Evolutionary conservation across 1,284 basidiomycete species (phyloP), one percentile per base, ranked within the genome.

Genomic region (Papiliotrema nemorosa): DNA sequence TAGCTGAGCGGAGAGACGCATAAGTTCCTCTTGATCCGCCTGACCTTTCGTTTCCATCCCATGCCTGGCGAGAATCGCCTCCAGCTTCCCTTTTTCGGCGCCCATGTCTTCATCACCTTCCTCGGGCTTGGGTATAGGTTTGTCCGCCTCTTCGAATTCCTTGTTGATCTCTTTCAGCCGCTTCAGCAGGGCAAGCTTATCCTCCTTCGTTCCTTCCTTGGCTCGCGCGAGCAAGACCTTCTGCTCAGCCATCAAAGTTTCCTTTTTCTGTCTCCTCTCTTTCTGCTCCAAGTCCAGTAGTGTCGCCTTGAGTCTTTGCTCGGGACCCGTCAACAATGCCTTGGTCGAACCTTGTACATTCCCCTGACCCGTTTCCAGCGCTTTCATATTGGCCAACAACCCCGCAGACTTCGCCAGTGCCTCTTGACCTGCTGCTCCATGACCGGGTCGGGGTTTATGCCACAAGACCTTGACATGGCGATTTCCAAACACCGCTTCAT

Each of bases 401-500:
- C 82, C 78, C 10, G 85, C 86, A 33, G 85, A 88, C 3, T 86
- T 86, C 29, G 87, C 88, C 43, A 93, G 76, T 74, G 85, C 81
- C 58, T 84, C 80, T 48, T 83, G 77, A 1, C 89, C 90, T 16
- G 77, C 79, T 56, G 82, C 83, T 14, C 89, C 90, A 62, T 90
- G 87, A 0, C 90, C 90, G 49, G 87, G 87, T 81, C 90, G 82
- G 3, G 90, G 90, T 59, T 85, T 79, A 76, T 93, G 90, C 90
- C 90, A 93, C 62, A 91, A 87, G 36, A 93, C 80, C 72, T 94
- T 96, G 61, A 97, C 91, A 69, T 97, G 97, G 36, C 93, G 83
- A 63, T 92, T 93, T 16, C 84, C 85, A 67, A 97, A 96, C 24
- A 97, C 86, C 16, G 91, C 90, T 54, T 94, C 90, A 67, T 94